Conservation (phyloP, 176 grass and related monocot species). For the maize (Zea mays) region Zm-B73-REFERENCE-NAM-5.0 NC_050096.1:219606001-219606500, state of each 20-base stretch:
- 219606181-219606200: conserved; percentile 25
- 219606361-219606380: conserved; percentile 84
- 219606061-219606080: conserved; percentile 95
- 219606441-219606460: conserved; percentile 92
- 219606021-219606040: conserved; percentile 33
- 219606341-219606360: conserved; percentile 31
- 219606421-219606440: conserved; percentile 95
- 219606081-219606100: conserved; percentile 75
- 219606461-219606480: background rate
- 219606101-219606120: conserved; percentile 96
- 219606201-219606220: conserved; percentile 56
- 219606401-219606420: conserved; percentile 65
- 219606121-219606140: conserved; percentile 79
- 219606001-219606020: conserved; percentile 20
- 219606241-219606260: conserved; percentile 97
- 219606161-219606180: background rate
- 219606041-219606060: conserved; percentile 95
- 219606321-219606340: background rate
- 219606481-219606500: background rate
- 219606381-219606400: conserved; percentile 95
- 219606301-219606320: background rate
- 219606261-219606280: conserved; percentile 99
- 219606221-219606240: conserved; percentile 96
- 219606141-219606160: background rate
- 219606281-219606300: conserved; percentile 64